phyloP scores from a whole-genome alignment of 768 basidiomycete genomes.

The Wakefieldia striispora region DNA sequence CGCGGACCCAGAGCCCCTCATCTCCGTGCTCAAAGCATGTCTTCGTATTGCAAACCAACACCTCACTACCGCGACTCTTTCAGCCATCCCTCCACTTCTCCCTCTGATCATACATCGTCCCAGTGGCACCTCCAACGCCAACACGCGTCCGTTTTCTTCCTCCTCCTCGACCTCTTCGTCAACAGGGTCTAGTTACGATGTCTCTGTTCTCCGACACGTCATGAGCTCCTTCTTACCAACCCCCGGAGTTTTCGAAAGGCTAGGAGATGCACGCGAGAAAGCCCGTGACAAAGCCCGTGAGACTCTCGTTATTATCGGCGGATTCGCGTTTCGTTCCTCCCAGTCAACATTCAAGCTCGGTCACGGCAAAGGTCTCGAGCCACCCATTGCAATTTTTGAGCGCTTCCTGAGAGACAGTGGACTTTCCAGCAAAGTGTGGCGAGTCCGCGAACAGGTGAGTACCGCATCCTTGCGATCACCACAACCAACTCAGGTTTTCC shows the following conservation, averaged over 20 bases:
- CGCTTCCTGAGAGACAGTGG: constrained; percentile 68
- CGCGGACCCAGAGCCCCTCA: constrained; percentile 66
- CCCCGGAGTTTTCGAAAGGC: constrained; percentile 77
- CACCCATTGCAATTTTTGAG: constrained; percentile 69
- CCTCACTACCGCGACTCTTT: constrained; percentile 72
- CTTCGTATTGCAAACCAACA: constrained; percentile 82
- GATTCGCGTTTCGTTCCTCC: constrained; percentile 63
- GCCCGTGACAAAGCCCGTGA: constrained; percentile 74
- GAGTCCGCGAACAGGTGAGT: constrained; percentile 81
- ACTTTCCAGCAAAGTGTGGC: constrained; percentile 78
- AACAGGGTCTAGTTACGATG: constrained; percentile 45
- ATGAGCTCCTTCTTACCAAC: constrained; percentile 68
- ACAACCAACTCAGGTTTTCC: not conserved
- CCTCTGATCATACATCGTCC: constrained; percentile 54
- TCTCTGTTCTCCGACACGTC: constrained; percentile 61
- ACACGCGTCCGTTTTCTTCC: constrained; percentile 42
- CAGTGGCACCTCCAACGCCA: constrained; percentile 25
- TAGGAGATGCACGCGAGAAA: constrained; percentile 74
- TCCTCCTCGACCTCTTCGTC: constrained; percentile 53
- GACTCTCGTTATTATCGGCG: constrained; percentile 70
- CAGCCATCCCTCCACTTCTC: constrained; percentile 63
- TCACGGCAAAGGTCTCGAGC: constrained; percentile 63
- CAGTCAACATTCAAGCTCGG: constrained; percentile 43
- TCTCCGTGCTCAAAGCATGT: constrained; percentile 67
- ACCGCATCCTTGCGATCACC: not conserved